Evolutionary conservation across 176 grass and related monocot species (phyloP), one percentile per base, ranked within the genome.

Genomic region (Microstegium vimineum): DNA sequence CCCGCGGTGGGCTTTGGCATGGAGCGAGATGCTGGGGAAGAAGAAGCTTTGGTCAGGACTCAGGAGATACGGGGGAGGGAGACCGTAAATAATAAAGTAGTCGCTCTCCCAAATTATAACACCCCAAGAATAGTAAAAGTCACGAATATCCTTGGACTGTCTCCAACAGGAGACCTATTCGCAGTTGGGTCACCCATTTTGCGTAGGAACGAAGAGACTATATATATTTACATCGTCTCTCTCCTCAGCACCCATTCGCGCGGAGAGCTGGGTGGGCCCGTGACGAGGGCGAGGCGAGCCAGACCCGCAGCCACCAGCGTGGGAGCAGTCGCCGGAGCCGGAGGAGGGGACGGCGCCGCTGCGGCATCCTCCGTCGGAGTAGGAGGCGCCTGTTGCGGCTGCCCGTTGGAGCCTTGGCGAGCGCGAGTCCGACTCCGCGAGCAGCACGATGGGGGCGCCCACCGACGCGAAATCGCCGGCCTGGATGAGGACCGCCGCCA

Each of bases 401-500:
- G 73, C 18, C 77, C 89, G 72, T 84, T 89, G n/a, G 46, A 38
- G 96, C 96, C 75, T 91, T 77, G 18, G 93, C 87, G 51, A 90
- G 25, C n/a, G 88, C 88, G 22, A 93, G 69, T 99, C 96, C 5
- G 90, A 91, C 83, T 99, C 90, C 0, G 96, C 96, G 33, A 99
- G 96, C 68, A 99, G 93, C 13, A 89, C 96, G 77, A 99, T 99
- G 72, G 96, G 89, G 10, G 96, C 89, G 23, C 96, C 96, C 5
- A 99, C 96, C 7, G 89, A 91, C 3, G 96, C 96, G 25, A 82
- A 76, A 61, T 93, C 91, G 2, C 96, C 93, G 5, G 84, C 93
- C 7, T 93, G 85, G 59, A 95, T 91, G 63, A 95, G 93, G 74
- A 99, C 90, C 42, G 83, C 96, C 0, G 96, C 96, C 1, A 99